Percentiles rank a stretch among this genome's conserved stretches.
phyloP scores from a whole-genome alignment of 106 monocot species.

The Acorus gramineus region DNA sequence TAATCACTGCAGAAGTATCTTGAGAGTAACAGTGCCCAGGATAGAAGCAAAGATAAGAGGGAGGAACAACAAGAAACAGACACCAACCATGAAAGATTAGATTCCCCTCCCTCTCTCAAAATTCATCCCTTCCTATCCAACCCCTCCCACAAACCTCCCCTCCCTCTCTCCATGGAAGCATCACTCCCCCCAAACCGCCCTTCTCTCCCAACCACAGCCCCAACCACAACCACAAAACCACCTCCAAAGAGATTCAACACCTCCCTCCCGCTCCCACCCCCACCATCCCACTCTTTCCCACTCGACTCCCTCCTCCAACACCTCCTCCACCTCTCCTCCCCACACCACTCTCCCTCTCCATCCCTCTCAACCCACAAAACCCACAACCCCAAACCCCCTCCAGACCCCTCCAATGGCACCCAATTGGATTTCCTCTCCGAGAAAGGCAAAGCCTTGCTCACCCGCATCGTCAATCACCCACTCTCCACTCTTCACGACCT shows the following conservation, averaged over 20 bases:
- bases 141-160: not conserved
- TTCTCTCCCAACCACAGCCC: constrained; percentile 30
- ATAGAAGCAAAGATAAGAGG: too few species aligned
- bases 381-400: not conserved
- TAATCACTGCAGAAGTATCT: too few species aligned
- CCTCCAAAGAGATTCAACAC: constrained; percentile 45
- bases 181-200: constrained; percentile 43
- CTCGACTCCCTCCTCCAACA: constrained; percentile 18
- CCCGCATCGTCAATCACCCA: constrained; percentile 26
- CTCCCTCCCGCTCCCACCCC: constrained; percentile 15
- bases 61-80: not conserved
- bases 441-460: constrained; percentile 42
- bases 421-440: constrained; percentile 43
- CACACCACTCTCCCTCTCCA: constrained; percentile 6
- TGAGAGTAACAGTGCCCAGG: too few species aligned
- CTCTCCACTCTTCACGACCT: constrained; percentile 12
- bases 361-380: constrained; percentile 1
- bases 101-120: not conserved
- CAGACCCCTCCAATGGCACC: not conserved
- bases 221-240: constrained; percentile 17
- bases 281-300: too few species aligned
- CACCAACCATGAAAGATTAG: constrained; percentile 14
- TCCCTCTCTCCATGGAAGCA: constrained; percentile 44
- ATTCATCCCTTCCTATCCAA: constrained; percentile 3
- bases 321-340: constrained; percentile 26